phyloP scores from a whole-genome alignment of 306 rosid genomes.

The Hippophae rhamnoides region DNA sequence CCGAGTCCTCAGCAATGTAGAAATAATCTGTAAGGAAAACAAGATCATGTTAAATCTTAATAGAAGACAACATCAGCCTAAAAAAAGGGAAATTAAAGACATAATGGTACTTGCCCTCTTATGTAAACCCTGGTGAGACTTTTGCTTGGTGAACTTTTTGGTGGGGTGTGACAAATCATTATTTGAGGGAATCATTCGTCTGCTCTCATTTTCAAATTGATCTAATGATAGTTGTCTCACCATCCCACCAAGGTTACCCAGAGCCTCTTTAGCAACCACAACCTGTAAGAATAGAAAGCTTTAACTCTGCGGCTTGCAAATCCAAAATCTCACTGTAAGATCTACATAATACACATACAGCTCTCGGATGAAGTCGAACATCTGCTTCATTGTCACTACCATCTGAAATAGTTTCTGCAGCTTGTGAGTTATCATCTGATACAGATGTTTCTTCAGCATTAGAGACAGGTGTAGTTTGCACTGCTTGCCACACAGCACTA shows the following conservation, averaged over 20 bases:
- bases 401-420: slow-evolving; percentile 75
- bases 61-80: background rate
- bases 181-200: slow-evolving; percentile 89
- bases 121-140: slow-evolving; percentile 92
- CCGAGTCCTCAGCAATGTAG: slow-evolving; percentile 78
- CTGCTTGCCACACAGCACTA: slow-evolving; percentile 90
- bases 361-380: slow-evolving; percentile 98
- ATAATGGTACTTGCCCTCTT: slow-evolving; percentile 60
- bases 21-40: slow-evolving; percentile 54
- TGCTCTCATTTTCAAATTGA: slow-evolving; percentile 99
- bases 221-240: slow-evolving; percentile 95
- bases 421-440: slow-evolving; percentile 79
- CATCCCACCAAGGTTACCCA: slow-evolving; percentile 97
- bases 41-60: slow-evolving; percentile 12
- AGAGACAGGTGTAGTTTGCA: slow-evolving; percentile 46
- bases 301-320: slow-evolving; percentile 22
- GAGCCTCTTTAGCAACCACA: slow-evolving; percentile 94
- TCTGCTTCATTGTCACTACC: slow-evolving; percentile 93
- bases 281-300: slow-evolving; percentile 50
- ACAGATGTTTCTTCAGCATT: slow-evolving; percentile 68
- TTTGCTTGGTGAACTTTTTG: slow-evolving; percentile 84
- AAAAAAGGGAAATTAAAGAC: slow-evolving; percentile 6
- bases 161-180: slow-evolving; percentile 64
- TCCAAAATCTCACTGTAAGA: slow-evolving; percentile 1
- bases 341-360: slow-evolving; percentile 47